Evolutionary conservation across 2,329 filamentous ascomycete species (phyloP).

Genomic region (Epichloe sp.): DNA sequence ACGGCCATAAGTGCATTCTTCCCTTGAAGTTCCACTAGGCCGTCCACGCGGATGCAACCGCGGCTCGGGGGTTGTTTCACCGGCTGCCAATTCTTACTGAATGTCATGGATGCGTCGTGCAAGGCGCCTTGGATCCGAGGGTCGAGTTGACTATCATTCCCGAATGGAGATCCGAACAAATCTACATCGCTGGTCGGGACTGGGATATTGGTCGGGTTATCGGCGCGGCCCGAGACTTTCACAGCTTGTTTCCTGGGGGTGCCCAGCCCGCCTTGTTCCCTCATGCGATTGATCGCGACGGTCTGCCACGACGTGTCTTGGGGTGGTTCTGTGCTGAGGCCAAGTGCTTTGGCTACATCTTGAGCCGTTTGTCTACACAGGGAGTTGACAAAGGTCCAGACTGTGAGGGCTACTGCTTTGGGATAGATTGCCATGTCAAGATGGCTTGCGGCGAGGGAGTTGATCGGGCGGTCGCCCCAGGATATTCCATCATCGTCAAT

Average conservation of each 20-base stretch:
- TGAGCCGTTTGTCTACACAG: constrained; percentile 31
- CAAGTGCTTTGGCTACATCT: constrained; percentile 32
- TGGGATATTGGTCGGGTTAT: constrained; percentile 13
- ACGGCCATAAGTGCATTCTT: constrained; percentile 33
- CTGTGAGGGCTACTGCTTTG: constrained; percentile 33
- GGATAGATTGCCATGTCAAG: constrained; percentile 41
- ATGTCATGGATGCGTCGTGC: constrained; percentile 21
- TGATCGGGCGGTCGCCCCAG: constrained; percentile 34
- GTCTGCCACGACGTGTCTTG: constrained; percentile 20
- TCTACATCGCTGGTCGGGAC: constrained; percentile 14
- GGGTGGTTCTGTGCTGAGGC: constrained; percentile 20
- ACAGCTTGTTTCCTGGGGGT: constrained; percentile 12
- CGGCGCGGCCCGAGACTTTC: constrained; percentile 12
- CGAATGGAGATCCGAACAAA: constrained; percentile 14
- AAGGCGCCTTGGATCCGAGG: constrained; percentile 20
- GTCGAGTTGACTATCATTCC: constrained; percentile 19
- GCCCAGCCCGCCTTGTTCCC: constrained; percentile 12
- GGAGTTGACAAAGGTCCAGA: constrained; percentile 38
- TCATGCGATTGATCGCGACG: constrained; percentile 17
- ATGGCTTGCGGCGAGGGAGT: constrained; percentile 30
- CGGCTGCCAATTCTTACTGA: constrained; percentile 33
- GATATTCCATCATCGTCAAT: constrained; percentile 35
- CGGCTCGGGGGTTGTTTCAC: constrained; percentile 31
- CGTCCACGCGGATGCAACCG: constrained; percentile 39
- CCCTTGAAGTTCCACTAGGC: constrained; percentile 39